Percentiles rank a stretch among this genome's conserved stretches.
These are phyloP conservation scores for Leishmania aethiopica DNA, from an alignment of 208 protist genomes.

Conservation along the genomic window DNA sequence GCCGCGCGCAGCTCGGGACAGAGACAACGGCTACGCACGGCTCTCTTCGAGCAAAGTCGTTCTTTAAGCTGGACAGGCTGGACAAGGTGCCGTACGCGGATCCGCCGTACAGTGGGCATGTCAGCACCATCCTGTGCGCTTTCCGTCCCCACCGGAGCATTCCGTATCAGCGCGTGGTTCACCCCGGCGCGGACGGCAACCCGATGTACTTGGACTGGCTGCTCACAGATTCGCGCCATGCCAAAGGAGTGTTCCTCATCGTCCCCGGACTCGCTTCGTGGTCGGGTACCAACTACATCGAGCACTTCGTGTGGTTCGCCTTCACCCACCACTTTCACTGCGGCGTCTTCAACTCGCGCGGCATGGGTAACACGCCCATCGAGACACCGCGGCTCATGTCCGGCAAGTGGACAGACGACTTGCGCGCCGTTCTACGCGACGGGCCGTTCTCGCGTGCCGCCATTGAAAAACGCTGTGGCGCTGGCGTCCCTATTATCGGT, in stretches of 20 bases:
- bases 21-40: conserved; percentile 9
- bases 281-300: conserved; percentile 77
- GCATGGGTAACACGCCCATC: conserved; percentile 73
- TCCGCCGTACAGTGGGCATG: conserved; percentile 62
- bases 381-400: conserved; percentile 70
- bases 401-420: conserved; percentile 65
- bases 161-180: conserved; percentile 44
- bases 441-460: conserved; percentile 31
- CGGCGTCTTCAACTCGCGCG: conserved; percentile 70
- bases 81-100: conserved; percentile 37
- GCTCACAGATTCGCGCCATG: conserved; percentile 10
- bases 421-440: conserved; percentile 38
- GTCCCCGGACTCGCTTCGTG: conserved; percentile 76
- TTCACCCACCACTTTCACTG: conserved; percentile 56
- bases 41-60: conserved; percentile 1
- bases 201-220: conserved; percentile 77
- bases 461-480: conserved; percentile 35
- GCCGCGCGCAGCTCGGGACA: background rate
- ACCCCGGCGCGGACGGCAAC: conserved; percentile 61
- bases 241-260: conserved; percentile 60
- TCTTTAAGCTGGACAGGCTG: conserved; percentile 41
- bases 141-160: conserved; percentile 47
- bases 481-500: conserved; percentile 33
- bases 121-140: conserved; percentile 66
- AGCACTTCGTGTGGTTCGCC: conserved; percentile 58